phyloP scores from a whole-genome alignment of 1,284 basidiomycete genomes.

The Pseudozyma tsukubaensis region DNA sequence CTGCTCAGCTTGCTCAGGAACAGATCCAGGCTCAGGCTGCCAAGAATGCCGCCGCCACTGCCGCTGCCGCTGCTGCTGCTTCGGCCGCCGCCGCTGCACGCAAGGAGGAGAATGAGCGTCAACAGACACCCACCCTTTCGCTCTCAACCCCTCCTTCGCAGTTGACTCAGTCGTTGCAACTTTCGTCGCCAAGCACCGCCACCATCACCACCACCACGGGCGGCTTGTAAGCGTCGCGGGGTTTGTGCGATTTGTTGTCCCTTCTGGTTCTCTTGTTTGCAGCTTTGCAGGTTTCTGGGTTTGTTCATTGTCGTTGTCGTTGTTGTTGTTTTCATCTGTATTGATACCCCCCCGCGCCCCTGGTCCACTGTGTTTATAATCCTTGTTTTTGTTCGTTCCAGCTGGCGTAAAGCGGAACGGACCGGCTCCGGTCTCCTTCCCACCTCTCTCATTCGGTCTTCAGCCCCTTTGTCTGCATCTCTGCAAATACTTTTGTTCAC shows the following conservation, averaged over 20 bases:
- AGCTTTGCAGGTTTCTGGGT: constrained; percentile 7
- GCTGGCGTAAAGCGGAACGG: constrained; percentile 11
- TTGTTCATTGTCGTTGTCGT: constrained; percentile 11
- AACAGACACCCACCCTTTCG: constrained; percentile 7
- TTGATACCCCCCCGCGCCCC: constrained; percentile 32
- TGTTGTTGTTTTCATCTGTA: constrained; percentile 22
- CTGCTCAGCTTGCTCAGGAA: constrained; percentile 61
- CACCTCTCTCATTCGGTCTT: constrained; percentile 4
- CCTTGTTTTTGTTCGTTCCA: neutral
- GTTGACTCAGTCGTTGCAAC: constrained; percentile 38
- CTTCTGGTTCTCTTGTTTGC: neutral
- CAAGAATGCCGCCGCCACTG: constrained; percentile 51
- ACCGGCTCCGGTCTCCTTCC: constrained; percentile 11
- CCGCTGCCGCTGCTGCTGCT: constrained; percentile 44
- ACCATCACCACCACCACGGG: neutral
- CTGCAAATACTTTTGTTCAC: too few relatives aligned
- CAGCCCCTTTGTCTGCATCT: too few relatives aligned
- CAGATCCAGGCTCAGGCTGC: constrained; percentile 56
- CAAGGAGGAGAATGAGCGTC: constrained; percentile 38
- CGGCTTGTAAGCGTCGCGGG: constrained; percentile 17
- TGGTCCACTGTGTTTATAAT: constrained; percentile 44
- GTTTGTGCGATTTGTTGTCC: neutral
- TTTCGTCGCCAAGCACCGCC: constrained; percentile 5
- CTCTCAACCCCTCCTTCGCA: constrained; percentile 36
- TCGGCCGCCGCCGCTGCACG: constrained; percentile 47